Evolutionary conservation across 2,329 filamentous ascomycete genomes (phyloP), one percentile per base, ranked within the genome.

Genomic region (Pleurostoma richardsiae): DNA sequence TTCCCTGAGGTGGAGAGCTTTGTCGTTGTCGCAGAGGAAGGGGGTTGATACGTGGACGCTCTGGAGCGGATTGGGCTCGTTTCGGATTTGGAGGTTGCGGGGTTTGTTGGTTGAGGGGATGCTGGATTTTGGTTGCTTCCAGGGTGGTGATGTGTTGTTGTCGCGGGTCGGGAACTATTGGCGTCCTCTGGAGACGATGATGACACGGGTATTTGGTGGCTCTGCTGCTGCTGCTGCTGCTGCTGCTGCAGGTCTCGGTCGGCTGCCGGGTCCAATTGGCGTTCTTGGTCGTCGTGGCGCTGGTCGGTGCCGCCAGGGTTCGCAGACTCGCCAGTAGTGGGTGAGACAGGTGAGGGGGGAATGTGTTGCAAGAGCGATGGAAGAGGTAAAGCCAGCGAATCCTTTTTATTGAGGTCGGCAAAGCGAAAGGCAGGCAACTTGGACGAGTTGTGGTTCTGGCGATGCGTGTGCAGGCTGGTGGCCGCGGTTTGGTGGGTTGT

Each of bases 391-490:
- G 58, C 54, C 36, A 69, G 60, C 41, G 60, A 53, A 31, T 65
- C 56, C 50, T 67, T 64, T 49, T 65, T 67, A 47, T 64, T 64
- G 46, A 73, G 64, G 62, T 79, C 76, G 53, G 68, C 72, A 57
- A 77, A 76, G 49, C 76, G 76, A 60, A 74, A 78, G 27, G 76
- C 69, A 29, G 77, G 76, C 53, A 79, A 63, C 55, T 79, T 80
- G 51, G 76, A 80, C 38, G 75, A 72, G 56, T 70, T 79, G 60
- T 79, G 71, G 58, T 60, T 74, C 53, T 75, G 73, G 46, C 76
- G 74, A 60, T 79, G 76, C 40, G 63, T 60, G 54, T 79, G 73
- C 45, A 67, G 50, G 40, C 53, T 56, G 49, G 46, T 58, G 49
- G 43, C 49, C 41, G 51, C 48, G 43, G 44, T 52, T 46, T 40